Conservation (phyloP, 768 basidiomycete species). For the Rhizopogon vinicolor region DNA sequence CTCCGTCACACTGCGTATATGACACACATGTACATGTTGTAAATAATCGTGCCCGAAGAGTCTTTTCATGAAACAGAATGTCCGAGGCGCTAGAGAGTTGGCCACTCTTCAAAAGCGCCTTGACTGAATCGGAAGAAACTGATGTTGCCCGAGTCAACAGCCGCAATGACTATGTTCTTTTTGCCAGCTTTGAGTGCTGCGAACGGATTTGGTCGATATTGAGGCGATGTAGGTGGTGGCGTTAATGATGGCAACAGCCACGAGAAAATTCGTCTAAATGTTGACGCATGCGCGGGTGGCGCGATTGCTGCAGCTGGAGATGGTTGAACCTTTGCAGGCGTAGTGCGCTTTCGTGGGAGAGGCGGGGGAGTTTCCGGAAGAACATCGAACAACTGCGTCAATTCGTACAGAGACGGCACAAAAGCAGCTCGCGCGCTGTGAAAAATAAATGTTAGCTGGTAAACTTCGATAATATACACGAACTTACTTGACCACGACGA, state of each 20-base stretch:
- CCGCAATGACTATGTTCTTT: constrained; percentile 80
- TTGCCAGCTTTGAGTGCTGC: constrained; percentile 78
- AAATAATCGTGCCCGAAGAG: no score
- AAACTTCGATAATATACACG: not conserved
- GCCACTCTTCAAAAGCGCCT: constrained; percentile 82
- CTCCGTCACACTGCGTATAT: no score
- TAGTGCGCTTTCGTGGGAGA: constrained; percentile 41
- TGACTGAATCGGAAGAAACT: constrained; percentile 88
- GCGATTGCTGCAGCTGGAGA: constrained; percentile 2
- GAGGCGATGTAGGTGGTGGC: constrained; percentile 22
- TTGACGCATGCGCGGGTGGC: not conserved
- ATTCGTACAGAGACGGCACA: constrained; percentile 78
- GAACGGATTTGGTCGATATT: constrained; percentile 65
- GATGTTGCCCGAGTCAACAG: constrained; percentile 81
- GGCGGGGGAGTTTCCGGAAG: constrained; percentile 64
- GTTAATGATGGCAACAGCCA: constrained; percentile 20
- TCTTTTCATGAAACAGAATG: not conserved
- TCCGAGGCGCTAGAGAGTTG: constrained; percentile 27
- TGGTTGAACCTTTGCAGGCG: constrained; percentile 1
- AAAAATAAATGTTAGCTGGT: constrained; percentile 3
- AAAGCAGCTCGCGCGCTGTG: constrained; percentile 75
- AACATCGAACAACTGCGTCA: constrained; percentile 64
- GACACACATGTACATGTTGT: no score
- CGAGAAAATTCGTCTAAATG: constrained; percentile 11
- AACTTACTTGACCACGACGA: constrained; percentile 82